These are phyloP conservation scores for Calonectria ilicicola DNA, from an alignment of 2,329 filamentous ascomycete genomes.

Conservation along the genomic window DNA sequence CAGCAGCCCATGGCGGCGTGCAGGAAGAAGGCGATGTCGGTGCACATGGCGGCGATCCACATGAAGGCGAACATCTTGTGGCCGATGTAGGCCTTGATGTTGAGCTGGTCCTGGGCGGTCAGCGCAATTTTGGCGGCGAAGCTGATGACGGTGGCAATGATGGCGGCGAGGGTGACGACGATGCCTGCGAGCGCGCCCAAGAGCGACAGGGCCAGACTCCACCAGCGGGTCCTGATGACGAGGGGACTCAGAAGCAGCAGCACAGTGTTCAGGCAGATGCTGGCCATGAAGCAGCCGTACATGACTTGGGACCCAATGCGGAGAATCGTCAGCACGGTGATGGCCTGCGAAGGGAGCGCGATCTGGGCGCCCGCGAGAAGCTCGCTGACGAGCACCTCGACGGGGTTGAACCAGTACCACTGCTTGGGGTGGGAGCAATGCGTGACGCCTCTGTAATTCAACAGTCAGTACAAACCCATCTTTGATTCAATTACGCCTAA, in stretches of 20 bases:
- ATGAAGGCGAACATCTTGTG: slow-evolving; percentile 85
- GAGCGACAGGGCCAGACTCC: slow-evolving; percentile 75
- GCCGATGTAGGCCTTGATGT: slow-evolving; percentile 80
- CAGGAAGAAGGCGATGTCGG: slow-evolving; percentile 77
- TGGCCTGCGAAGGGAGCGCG: slow-evolving; percentile 80
- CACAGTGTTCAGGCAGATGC: slow-evolving; percentile 76
- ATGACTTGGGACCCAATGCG: slow-evolving; percentile 83
- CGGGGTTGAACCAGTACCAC: slow-evolving; percentile 93
- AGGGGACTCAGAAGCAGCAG: slow-evolving; percentile 76
- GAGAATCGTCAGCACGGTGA: slow-evolving; percentile 80
- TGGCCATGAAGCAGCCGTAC: slow-evolving; percentile 88
- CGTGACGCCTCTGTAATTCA: slow-evolving; percentile 73
- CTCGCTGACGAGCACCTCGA: slow-evolving; percentile 83
- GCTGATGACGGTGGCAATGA: slow-evolving; percentile 87
- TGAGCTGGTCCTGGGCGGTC: slow-evolving; percentile 76
- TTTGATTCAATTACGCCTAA: not conserved
- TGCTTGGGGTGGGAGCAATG: slow-evolving; percentile 76
- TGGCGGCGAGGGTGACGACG: slow-evolving; percentile 75
- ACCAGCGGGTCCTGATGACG: slow-evolving; percentile 67
- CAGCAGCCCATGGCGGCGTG: slow-evolving; percentile 85
- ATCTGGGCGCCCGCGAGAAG: slow-evolving; percentile 86
- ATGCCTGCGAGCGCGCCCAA: slow-evolving; percentile 76
- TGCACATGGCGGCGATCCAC: slow-evolving; percentile 82
- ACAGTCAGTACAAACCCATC: slow-evolving; percentile 49
- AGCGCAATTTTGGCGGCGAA: slow-evolving; percentile 84